Base-by-base conservation (phyloP, 805 yeast genomes). In the Monosporozyma aerobia region DNA sequence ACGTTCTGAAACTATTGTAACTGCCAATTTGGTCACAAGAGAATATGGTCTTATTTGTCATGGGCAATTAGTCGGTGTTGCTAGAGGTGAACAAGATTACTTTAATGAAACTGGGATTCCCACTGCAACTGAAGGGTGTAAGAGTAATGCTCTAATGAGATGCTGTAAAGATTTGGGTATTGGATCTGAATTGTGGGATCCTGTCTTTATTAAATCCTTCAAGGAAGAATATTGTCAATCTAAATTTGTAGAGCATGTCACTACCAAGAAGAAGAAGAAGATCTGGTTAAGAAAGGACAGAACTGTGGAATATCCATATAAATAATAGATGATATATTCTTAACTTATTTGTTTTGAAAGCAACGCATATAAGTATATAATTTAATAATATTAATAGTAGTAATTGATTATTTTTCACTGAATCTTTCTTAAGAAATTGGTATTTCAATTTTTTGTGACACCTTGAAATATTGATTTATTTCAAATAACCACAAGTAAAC, bases 131-230 rank as follows among this genome's bases (percentile, higher is more conserved):
- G 99, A 94, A 70, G 99, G 99, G 10, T 92, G 98, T 69, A 90
- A 90, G 66, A 85, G 95, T 64, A 94, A 94, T 65, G 97, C 98
- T 0, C 73, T 94, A 67, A 92, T 94, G 98, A 79, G 99, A 67
- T 90, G 98, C 63, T 94, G 99, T 70, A 94, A 94, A 68, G 99
- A 94, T 70, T 76, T 94, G 62, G 98, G 98, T 4, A 85, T 94
- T 58, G 99, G 97, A 1, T 86, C 95, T 53, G 99, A 94, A 65
- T 76, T 94, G 49, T 94, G 99, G 99, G 99, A 94, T 67, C 99
- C 99, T 2, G 73, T 81, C 44, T 94, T 92, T 61, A 90, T 94
- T 56, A 78, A 87, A 59, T 61, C 65, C 47, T 86, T 83, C 70
- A 87, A 86, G 65, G 74, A 72, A 55, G 68, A 76, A 53, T 63